phyloP scores from a whole-genome alignment of 345 rosid species.

The Zanthoxylum bungeanum region DNA sequence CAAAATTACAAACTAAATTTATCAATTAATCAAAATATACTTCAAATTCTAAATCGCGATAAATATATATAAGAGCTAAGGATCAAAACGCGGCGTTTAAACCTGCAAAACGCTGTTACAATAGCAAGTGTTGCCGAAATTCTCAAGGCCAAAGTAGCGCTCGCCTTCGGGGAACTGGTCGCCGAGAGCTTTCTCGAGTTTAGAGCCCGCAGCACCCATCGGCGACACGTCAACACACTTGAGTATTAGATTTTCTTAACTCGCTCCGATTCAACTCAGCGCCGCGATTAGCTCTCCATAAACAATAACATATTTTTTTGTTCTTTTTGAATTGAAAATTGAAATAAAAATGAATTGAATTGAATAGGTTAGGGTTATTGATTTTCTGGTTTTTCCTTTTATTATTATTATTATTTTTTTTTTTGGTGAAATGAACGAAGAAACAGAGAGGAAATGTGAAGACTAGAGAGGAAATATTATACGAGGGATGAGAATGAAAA shows the following conservation, averaged over 20 bases:
- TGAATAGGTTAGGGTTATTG: not conserved
- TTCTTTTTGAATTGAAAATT: not conserved
- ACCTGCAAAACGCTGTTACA: conserved; percentile 99
- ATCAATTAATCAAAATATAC: no score
- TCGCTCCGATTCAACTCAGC: conserved; percentile 28
- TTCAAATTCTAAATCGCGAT: no score
- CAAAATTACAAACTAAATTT: no score
- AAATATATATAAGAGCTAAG: no score
- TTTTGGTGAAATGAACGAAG: not conserved
- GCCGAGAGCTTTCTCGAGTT: conserved; percentile 99
- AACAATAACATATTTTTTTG: not conserved
- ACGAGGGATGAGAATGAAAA: no score
- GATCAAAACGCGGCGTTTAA: no score
- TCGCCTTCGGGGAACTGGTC: conserved; percentile 99
- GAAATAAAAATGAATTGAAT: conserved; percentile 1
- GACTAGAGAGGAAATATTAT: not conserved
- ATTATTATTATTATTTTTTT: no score
- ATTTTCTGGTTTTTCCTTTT: no score
- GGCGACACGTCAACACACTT: not conserved
- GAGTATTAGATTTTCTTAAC: conserved; percentile 22
- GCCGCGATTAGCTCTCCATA: conserved; percentile 13
- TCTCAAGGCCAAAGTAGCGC: conserved; percentile 97
- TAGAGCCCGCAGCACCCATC: conserved; percentile 99
- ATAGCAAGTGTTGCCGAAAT: conserved; percentile 98
- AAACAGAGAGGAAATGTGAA: not conserved